These are phyloP conservation scores for Eucalyptus decipiens DNA, from an alignment of 345 rosid species.

Conservation along the genomic window DNA sequence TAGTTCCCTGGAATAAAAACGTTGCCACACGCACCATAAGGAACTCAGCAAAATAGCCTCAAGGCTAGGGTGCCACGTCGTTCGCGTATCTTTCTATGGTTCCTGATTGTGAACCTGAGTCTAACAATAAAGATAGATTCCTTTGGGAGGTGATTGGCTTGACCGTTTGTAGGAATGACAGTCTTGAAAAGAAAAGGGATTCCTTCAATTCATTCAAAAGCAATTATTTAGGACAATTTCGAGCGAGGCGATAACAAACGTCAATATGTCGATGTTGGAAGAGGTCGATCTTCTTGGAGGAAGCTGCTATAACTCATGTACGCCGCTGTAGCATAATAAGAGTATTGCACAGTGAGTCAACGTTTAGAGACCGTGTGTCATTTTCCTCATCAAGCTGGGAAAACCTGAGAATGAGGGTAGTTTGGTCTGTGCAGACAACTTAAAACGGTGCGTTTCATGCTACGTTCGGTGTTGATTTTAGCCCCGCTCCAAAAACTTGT, in stretches of 20 bases:
- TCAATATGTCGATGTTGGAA: background rate
- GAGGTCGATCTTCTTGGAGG: background rate
- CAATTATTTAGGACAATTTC: background rate
- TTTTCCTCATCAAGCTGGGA: background rate
- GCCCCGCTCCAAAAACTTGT: background rate
- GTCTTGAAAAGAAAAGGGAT: background rate
- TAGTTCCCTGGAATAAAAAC: rapidly evolving
- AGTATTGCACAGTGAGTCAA: background rate
- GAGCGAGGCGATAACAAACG: background rate
- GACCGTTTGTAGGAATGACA: background rate
- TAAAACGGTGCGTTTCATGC: background rate
- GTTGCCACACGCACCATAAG: rapidly evolving
- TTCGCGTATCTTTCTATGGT: background rate
- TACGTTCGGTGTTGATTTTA: background rate
- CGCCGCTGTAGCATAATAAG: no score
- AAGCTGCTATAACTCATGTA: background rate
- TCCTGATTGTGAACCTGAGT: background rate
- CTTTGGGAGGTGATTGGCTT: background rate
- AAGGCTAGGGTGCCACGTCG: rapidly evolving
- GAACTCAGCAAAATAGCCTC: background rate
- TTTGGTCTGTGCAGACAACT: background rate
- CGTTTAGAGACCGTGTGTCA: background rate
- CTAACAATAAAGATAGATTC: background rate
- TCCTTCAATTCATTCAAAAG: background rate
- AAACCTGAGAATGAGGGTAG: background rate